Percentiles rank a stretch among this genome's conserved stretches.
These are phyloP conservation scores for Sphaerobolus stellatus DNA, from an alignment of 1,284 basidiomycete species.

Conservation along the genomic window DNA sequence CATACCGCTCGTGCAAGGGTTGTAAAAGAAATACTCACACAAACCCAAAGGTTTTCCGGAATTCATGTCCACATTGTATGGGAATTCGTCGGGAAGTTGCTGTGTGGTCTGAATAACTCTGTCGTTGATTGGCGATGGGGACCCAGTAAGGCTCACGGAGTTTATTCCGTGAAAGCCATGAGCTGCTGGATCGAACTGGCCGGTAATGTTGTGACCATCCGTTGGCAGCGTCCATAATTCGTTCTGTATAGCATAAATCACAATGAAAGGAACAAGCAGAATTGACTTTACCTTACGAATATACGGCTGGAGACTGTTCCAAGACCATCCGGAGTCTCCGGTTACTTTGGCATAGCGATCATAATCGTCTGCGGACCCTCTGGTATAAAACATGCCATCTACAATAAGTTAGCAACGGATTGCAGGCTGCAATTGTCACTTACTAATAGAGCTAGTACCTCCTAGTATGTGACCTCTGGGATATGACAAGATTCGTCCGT, in stretches of 20 bases:
- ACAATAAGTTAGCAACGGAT: not conserved
- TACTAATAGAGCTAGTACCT: constrained; percentile 5
- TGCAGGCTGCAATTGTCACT: not conserved
- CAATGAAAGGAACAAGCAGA: not conserved
- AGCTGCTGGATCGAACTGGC: constrained; percentile 6
- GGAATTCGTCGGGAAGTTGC: constrained; percentile 15
- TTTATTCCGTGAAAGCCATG: constrained; percentile 45
- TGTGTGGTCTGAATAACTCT: constrained; percentile 14
- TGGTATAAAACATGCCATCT: constrained; percentile 8
- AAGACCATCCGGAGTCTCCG: constrained; percentile 8
- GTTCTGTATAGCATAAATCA: not conserved
- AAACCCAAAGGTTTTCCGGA: constrained; percentile 22
- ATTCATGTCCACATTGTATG: constrained; percentile 24
- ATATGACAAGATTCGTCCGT: not conserved
- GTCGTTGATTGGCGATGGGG: constrained; percentile 23
- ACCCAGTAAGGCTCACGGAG: constrained; percentile 39
- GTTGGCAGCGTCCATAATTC: constrained; percentile 1
- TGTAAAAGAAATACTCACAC: constrained; percentile 7
- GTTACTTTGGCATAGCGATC: constrained; percentile 6
- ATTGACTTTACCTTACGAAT: constrained; percentile 3
- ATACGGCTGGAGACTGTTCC: constrained; percentile 2
- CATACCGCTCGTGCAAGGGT: not conserved
- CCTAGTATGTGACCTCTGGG: constrained; percentile 1
- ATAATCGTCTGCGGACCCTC: constrained; percentile 7
- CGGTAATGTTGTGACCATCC: constrained; percentile 6